These are phyloP conservation scores for Entomortierella parvispora DNA, from an alignment of 192 early-diverging fungal genomes.

Conservation along the genomic window DNA sequence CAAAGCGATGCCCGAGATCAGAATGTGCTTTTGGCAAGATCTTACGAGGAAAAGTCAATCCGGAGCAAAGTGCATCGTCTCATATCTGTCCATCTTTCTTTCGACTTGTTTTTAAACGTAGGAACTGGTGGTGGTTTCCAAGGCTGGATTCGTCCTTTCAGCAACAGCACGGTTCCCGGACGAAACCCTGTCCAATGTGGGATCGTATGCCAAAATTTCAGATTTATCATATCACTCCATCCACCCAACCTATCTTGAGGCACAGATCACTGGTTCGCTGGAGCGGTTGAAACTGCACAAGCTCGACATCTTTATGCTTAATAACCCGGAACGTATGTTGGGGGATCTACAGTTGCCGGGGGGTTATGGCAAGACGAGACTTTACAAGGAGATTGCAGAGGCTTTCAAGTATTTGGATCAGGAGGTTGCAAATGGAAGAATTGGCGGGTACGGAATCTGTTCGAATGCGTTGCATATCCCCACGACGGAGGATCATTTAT, in stretches of 20 bases:
- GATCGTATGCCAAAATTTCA: conserved; percentile 55
- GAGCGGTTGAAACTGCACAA: conserved; percentile 60
- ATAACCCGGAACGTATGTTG: conserved; percentile 80
- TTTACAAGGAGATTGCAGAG: conserved; percentile 68
- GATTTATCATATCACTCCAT: conserved; percentile 70
- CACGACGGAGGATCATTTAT: conserved; percentile 68
- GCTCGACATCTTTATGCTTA: conserved; percentile 80
- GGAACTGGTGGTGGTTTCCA: conserved; percentile 57
- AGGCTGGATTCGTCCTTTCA: conserved; percentile 60
- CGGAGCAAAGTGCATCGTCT: too few species aligned
- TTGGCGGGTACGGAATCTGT: conserved; percentile 74
- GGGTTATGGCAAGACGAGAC: conserved; percentile 23
- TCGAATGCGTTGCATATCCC: conserved; percentile 72
- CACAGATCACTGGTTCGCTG: conserved; percentile 65
- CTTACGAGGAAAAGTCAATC: not conserved
- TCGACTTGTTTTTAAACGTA: conserved; percentile 9
- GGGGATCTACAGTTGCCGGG: conserved; percentile 41
- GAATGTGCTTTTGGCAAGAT: not conserved
- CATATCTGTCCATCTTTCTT: not conserved
- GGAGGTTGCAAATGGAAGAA: conserved; percentile 66
- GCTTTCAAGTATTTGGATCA: conserved; percentile 72
- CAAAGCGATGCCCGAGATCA: not conserved
- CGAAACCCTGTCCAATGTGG: not conserved
- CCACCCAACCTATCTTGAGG: conserved; percentile 66
- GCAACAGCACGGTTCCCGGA: conserved; percentile 1